phyloP scores from a whole-genome alignment of 2,329 filamentous ascomycete genomes.

The Alternaria sp. region DNA sequence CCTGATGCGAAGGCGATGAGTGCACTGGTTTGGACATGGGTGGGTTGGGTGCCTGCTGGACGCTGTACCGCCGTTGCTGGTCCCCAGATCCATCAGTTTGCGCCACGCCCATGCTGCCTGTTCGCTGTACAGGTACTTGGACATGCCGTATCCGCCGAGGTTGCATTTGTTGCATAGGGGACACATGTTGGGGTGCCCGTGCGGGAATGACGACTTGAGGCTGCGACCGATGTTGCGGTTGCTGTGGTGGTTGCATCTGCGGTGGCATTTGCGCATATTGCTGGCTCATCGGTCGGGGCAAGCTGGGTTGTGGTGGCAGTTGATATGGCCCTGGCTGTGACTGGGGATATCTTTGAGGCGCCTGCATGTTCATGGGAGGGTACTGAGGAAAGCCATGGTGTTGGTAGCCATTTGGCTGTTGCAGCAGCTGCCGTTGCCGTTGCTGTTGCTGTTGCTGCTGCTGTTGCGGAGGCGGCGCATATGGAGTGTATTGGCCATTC shows the following conservation, averaged over 20 bases:
- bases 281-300: conserved; percentile 35
- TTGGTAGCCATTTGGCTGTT: conserved; percentile 39
- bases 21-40: conserved; percentile 50
- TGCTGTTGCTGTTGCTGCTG: conserved; percentile 41
- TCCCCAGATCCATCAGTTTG: conserved; percentile 31
- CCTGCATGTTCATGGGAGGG: conserved; percentile 14
- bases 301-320: conserved; percentile 12
- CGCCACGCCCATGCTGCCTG: conserved; percentile 24
- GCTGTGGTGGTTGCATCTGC: conserved; percentile 20
- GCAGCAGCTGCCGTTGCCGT: conserved; percentile 39
- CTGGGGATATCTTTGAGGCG: conserved; percentile 21
- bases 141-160: conserved; percentile 41
- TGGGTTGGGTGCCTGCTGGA: conserved; percentile 30
- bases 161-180: conserved; percentile 41
- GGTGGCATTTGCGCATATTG: conserved; percentile 36
- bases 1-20: conserved; percentile 50
- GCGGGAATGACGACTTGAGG: conserved; percentile 44
- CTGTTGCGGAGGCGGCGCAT: conserved; percentile 37
- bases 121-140: conserved; percentile 38
- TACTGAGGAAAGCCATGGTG: conserved; percentile 35
- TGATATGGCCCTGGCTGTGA: conserved; percentile 34
- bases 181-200: conserved; percentile 27
- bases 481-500: conserved; percentile 44
- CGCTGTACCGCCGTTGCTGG: conserved; percentile 26
- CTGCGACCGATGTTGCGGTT: conserved; percentile 31